A percentile compares a stretch with the other conserved stretches of the same genome.
phyloP scores from a whole-genome alignment of 441 rosid species.

The Cnidoscolus chayamansa region DNA sequence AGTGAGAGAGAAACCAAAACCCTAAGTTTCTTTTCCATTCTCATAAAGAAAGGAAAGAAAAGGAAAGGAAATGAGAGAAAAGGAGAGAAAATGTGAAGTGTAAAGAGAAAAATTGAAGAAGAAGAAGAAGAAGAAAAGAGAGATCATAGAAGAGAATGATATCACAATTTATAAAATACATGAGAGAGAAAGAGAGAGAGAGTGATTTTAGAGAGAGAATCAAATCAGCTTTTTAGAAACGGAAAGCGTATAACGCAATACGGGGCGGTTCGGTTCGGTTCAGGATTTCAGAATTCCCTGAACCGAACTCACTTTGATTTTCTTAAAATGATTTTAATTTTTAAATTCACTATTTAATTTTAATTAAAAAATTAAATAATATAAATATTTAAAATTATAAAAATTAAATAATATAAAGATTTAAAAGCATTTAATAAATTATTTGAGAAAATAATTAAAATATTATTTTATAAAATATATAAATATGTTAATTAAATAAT shows the following conservation, averaged over 20 bases:
- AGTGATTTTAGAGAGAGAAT: slow-evolving; percentile 17
- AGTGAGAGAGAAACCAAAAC: slow-evolving; percentile 16
- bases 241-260: neutral
- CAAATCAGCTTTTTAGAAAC: neutral
- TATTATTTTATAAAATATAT: no score
- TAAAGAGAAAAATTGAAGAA: slow-evolving; percentile 13
- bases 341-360: no score
- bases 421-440: no score
- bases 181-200: slow-evolving; percentile 25
- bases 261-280: neutral
- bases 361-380: no score
- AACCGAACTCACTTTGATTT: no score
- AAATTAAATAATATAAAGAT: no score
- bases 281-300: no score
- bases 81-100: slow-evolving; percentile 15
- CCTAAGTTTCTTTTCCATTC: slow-evolving; percentile 9
- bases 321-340: no score
- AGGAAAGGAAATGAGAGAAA: slow-evolving; percentile 8
- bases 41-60: neutral
- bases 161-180: slow-evolving; percentile 37
- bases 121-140: slow-evolving; percentile 24
- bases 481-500: no score
- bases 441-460: no score
- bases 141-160: slow-evolving; percentile 29
- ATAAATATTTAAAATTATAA: no score